These are phyloP conservation scores for Collybiopsis luxurians DNA, from an alignment of 768 basidiomycete genomes.

Conservation along the genomic window DNA sequence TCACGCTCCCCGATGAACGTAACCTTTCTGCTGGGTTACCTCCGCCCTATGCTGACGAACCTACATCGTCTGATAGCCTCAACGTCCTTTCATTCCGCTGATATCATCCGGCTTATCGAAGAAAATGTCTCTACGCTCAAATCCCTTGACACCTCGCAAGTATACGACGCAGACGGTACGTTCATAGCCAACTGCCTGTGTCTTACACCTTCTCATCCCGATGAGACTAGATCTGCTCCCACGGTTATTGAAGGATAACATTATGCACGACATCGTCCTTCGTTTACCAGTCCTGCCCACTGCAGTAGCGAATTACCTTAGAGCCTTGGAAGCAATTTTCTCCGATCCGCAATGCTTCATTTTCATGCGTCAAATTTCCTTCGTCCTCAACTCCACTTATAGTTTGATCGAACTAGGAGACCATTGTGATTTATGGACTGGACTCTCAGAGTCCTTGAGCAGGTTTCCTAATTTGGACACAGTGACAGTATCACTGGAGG, in stretches of 20 bases:
- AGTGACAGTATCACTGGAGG: background rate
- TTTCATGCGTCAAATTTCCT: background rate
- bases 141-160: background rate
- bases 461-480: background rate
- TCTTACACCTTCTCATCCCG: too few species aligned
- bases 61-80: background rate
- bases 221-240: background rate
- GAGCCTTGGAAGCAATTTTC: background rate
- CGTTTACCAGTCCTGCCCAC: background rate
- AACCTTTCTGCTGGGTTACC: background rate
- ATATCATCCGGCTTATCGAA: background rate
- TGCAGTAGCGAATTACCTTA: background rate
- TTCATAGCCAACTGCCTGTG: too few species aligned
- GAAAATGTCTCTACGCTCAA: background rate
- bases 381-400: conserved; percentile 1
- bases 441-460: background rate
- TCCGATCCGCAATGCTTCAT: background rate
- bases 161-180: background rate
- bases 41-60: background rate
- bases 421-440: conserved; percentile 1
- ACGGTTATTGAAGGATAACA: background rate
- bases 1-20: background rate
- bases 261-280: background rate
- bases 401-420: background rate
- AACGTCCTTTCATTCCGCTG: background rate